phyloP scores from a whole-genome alignment of 345 rosid genomes.

The Euclidium syriacum region DNA sequence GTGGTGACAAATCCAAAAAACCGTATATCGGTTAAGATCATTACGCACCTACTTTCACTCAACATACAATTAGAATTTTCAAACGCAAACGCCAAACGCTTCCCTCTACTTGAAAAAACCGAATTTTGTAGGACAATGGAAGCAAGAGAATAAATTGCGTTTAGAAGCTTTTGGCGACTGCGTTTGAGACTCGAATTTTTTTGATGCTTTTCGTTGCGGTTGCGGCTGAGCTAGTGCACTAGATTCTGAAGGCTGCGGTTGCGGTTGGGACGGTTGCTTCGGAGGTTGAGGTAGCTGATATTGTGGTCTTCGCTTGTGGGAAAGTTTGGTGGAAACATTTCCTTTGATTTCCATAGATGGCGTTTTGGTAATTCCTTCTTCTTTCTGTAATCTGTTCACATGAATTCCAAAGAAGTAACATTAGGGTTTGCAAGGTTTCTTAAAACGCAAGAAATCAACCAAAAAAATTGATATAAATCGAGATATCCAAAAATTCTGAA shows the following conservation, averaged over 20 bases:
- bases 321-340: not conserved
- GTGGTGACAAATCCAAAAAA: not conserved
- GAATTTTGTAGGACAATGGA: slow-evolving; percentile 40
- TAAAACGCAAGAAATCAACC: not conserved
- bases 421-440: slow-evolving; percentile 9
- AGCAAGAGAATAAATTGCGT: slow-evolving; percentile 48
- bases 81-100: slow-evolving; percentile 16
- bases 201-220: not conserved
- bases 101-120: not conserved
- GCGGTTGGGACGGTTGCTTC: not conserved
- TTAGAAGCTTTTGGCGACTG: slow-evolving; percentile 15
- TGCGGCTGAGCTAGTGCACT: not conserved
- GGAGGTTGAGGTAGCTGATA: slow-evolving; percentile 22
- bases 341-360: slow-evolving; percentile 8
- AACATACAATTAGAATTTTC: not conserved
- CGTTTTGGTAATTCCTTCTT: slow-evolving; percentile 16
- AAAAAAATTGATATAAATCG: not conserved
- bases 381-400: slow-evolving; percentile 38
- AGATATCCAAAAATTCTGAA: too few relatives aligned
- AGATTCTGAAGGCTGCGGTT: not conserved
- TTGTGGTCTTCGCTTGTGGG: not conserved
- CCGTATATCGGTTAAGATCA: not conserved
- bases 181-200: not conserved
- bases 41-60: not conserved
- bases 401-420: not conserved